Base-by-base conservation (phyloP, 2,329 filamentous ascomycete species). In the Didymella keratinophila region DNA sequence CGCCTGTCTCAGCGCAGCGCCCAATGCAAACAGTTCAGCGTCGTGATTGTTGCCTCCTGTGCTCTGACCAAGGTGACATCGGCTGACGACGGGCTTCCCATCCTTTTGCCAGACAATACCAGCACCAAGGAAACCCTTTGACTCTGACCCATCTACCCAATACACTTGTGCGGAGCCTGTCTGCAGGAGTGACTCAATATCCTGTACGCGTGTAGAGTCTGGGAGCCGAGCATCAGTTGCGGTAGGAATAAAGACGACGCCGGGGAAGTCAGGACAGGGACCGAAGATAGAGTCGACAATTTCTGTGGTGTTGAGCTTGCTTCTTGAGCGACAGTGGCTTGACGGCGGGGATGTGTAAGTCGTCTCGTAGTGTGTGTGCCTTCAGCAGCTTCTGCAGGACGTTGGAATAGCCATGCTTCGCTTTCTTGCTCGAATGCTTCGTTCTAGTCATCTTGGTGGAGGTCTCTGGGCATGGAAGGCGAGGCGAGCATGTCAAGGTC, bases 21-120 rank as follows among this genome's bases (percentile, higher is more conserved):
- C 59, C 14, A 66, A 57, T 4, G 45, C 61, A 23, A 44, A 61
- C 1, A 64, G 4, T 20, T 66, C 59, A 2, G 54, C 49, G n/a
- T 66, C 61, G 1, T 4, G 2, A 14, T 8, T 25, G 2, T 25
- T 32, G 9, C 56, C 58, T 16, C 27, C 34, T 12, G 48, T 56
- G 11, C 36, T 21, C 12, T 8, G 34, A 0, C 58, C 60, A 1
- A 65, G 47, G n/a, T 12, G 37, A 5, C 18, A 39, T 20, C 9
- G n/a, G 8, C n/a, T 4, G 8, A 4, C 12, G 9, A 39, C 3
- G 2, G 12, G 21, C 8, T 21, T n/a, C 25, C 50, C 39, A 2
- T 18, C 16, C 2, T 32, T 36, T 1, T 27, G n/a, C 48, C 46
- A 56, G 5, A 45, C 55, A 5, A 65, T 56, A 20, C 55, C 55